Evolutionary conservation across 1,139 yeast species (phyloP).

Genomic region (Pichia norvegensis): DNA sequence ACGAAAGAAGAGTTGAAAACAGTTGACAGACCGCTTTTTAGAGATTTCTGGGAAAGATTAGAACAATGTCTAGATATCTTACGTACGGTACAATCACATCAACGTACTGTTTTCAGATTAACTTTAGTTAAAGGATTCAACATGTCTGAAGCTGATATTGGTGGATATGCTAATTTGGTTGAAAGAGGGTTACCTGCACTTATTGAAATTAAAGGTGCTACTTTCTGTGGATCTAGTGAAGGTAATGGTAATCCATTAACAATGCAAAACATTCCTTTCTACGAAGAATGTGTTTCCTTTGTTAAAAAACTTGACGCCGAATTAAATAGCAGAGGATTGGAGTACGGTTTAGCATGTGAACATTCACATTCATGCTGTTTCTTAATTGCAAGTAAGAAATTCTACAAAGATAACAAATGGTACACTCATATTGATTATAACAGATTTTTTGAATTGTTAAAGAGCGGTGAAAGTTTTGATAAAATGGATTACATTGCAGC

Average conservation of each 20-base stretch:
- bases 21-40: slow-evolving; percentile 81
- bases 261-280: slow-evolving; percentile 92
- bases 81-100: slow-evolving; percentile 63
- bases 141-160: slow-evolving; percentile 54
- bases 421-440: slow-evolving; percentile 83
- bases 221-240: slow-evolving; percentile 79
- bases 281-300: slow-evolving; percentile 78
- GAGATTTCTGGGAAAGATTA: slow-evolving; percentile 91
- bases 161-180: slow-evolving; percentile 86
- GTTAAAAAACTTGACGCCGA: slow-evolving; percentile 57
- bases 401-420: slow-evolving; percentile 70
- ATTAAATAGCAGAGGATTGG: slow-evolving; percentile 52
- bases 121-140: slow-evolving; percentile 91
- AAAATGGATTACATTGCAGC: slow-evolving; percentile 75
- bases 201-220: slow-evolving; percentile 90
- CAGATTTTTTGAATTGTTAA: slow-evolving; percentile 63
- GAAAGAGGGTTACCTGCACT: slow-evolving; percentile 77
- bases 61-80: slow-evolving; percentile 73
- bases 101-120: slow-evolving; percentile 84
- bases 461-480: slow-evolving; percentile 55
- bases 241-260: slow-evolving; percentile 85
- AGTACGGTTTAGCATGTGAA: slow-evolving; percentile 84
- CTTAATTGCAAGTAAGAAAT: slow-evolving; percentile 67
- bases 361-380: slow-evolving; percentile 95
- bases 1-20: slow-evolving; percentile 70